These are phyloP conservation scores for Auriscalpium microsporum DNA, from an alignment of 768 basidiomycete genomes.

Conservation along the genomic window DNA sequence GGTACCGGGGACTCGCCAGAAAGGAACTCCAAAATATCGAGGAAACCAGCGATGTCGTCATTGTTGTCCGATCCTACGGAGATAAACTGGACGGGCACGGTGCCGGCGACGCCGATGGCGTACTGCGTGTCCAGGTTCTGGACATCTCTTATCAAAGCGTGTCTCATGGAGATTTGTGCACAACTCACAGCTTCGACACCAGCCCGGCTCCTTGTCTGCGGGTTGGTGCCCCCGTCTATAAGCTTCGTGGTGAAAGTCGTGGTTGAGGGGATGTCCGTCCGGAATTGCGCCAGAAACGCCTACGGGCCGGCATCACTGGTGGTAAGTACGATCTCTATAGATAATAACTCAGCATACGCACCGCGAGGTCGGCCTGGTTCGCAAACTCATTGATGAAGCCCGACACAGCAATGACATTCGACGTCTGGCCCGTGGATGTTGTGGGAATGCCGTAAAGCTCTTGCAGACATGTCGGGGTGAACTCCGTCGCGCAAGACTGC, in stretches of 20 bases:
- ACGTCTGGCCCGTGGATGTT: too few relatives aligned
- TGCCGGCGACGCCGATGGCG: constrained; percentile 24
- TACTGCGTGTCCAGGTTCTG: constrained; percentile 30
- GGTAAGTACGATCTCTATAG: too few relatives aligned
- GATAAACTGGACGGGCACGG: constrained; percentile 17
- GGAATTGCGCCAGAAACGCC: too few relatives aligned
- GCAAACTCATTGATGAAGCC: too few relatives aligned
- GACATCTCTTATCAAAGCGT: not conserved
- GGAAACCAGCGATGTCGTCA: constrained; percentile 6
- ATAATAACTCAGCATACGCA: too few relatives aligned
- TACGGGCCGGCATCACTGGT: too few relatives aligned
- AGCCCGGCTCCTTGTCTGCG: constrained; percentile 1
- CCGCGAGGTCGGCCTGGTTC: too few relatives aligned
- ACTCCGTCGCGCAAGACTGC: too few relatives aligned
- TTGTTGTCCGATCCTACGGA: constrained; percentile 15
- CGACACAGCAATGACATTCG: too few relatives aligned
- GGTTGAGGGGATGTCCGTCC: not conserved
- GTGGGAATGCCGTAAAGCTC: not conserved
- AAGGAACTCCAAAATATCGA: not conserved
- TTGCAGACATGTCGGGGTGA: constrained; percentile 5
- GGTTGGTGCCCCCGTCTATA: constrained; percentile 12
- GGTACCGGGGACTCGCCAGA: not conserved
- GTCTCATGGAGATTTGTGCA: not conserved
- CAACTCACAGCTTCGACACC: constrained; percentile 13
- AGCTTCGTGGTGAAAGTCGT: constrained; percentile 8